A percentile compares a stretch with the other conserved stretches of the same genome.
phyloP scores from a whole-genome alignment of 2,329 filamentous ascomycete genomes.

The Alternaria angustiovoidea region DNA sequence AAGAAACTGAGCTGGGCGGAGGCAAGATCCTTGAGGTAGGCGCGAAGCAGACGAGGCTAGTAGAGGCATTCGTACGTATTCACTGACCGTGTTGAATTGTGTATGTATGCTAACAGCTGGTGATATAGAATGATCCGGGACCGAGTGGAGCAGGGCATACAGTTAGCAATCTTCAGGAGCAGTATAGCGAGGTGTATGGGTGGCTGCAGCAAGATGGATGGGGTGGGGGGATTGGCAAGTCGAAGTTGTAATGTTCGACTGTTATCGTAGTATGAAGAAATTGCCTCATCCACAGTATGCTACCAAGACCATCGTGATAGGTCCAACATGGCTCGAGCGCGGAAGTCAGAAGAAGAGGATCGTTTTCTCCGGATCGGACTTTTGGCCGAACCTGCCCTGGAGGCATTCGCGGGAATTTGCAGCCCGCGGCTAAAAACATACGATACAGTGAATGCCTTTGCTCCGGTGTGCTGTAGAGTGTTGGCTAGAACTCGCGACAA shows the following conservation, averaged over 20 bases:
- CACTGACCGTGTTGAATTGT: background rate
- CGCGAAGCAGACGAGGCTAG: conserved; percentile 59
- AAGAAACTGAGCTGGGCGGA: conserved; percentile 58
- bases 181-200: conserved; percentile 60
- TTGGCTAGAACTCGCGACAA: background rate
- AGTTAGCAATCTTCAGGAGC: conserved; percentile 52
- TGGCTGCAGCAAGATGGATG: conserved; percentile 60
- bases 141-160: conserved; percentile 59
- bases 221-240: conserved; percentile 57
- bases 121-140: conserved; percentile 59
- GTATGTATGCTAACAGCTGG: background rate
- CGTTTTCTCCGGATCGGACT: background rate
- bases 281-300: background rate
- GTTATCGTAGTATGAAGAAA: background rate
- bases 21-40: conserved; percentile 64
- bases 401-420: background rate
- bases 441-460: background rate
- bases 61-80: conserved; percentile 51
- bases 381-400: background rate
- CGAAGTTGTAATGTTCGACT: conserved; percentile 8
- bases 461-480: background rate
- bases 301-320: background rate
- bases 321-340: background rate
- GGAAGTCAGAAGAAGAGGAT: background rate
- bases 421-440: background rate